These are phyloP conservation scores for Jaltomata sinuosa DNA, from an alignment of 257 asterid species.

Conservation along the genomic window DNA sequence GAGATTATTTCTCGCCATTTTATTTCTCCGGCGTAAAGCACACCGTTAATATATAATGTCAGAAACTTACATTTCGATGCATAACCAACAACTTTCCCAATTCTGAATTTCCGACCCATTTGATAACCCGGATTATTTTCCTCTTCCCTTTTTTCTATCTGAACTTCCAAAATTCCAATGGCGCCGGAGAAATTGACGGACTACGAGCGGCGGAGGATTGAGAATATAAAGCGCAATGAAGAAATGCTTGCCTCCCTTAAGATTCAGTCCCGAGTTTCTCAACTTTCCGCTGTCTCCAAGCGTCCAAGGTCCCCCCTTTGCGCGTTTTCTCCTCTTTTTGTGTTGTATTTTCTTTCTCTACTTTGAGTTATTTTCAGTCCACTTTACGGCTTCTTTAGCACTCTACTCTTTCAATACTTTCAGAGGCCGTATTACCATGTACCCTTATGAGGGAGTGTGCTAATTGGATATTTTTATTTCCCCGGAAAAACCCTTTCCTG, in stretches of 20 bases:
- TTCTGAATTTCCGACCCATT: not conserved
- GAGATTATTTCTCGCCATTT: not conserved
- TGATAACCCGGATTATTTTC: not conserved
- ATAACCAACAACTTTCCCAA: not conserved
- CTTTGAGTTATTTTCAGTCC: not conserved
- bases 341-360: not conserved
- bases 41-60: not conserved
- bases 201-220: slow-evolving; percentile 72
- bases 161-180: slow-evolving; percentile 17
- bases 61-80: not conserved
- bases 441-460: not conserved
- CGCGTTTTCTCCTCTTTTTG: not conserved
- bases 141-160: not conserved
- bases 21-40: not conserved
- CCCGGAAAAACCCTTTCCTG: too few species aligned
- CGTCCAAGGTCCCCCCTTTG: slow-evolving; percentile 47
- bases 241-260: slow-evolving; percentile 83
- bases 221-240: slow-evolving; percentile 72
- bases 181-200: slow-evolving; percentile 39
- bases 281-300: slow-evolving; percentile 46
- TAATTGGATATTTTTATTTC: too few species aligned
- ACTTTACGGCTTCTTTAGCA: too few species aligned
- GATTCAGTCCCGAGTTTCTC: slow-evolving; percentile 40
- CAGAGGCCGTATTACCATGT: too few species aligned
- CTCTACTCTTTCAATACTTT: too few species aligned